Conservation (phyloP, 495 filamentous ascomycete genomes). For the Podospora fimiseda region DNA sequence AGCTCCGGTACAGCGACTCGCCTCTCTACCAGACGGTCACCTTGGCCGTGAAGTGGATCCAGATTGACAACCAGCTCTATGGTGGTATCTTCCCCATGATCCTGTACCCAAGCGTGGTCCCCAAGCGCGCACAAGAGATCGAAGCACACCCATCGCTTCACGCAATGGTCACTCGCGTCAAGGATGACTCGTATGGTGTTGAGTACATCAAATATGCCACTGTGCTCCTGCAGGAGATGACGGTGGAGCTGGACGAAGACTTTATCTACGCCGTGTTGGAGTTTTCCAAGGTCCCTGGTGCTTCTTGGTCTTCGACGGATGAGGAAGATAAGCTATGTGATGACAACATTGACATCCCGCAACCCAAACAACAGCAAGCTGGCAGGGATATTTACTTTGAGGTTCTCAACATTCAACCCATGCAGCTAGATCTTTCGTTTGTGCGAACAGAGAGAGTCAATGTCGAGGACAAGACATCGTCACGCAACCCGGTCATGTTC, state of each 20-base stretch:
- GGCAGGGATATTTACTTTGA: conserved; percentile 97
- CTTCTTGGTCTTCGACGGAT: conserved; percentile 78
- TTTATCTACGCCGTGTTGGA: conserved; percentile 95
- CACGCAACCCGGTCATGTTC: conserved; percentile 92
- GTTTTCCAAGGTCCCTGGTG: conserved; percentile 89
- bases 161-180: conserved; percentile 83
- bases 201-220: conserved; percentile 98
- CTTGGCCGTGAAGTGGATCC: conserved; percentile 92
- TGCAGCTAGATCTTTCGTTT: conserved; percentile 95
- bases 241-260: conserved; percentile 93
- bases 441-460: conserved; percentile 96
- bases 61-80: conserved; percentile 98
- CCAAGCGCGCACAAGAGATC: conserved; percentile 94
- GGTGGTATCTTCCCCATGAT: conserved; percentile 97
- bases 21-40: conserved; percentile 83
- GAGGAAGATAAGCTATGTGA: conserved; percentile 81
- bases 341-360: conserved; percentile 82
- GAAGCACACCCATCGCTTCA: conserved; percentile 94
- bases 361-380: conserved; percentile 74
- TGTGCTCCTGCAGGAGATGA: conserved; percentile 93
- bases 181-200: conserved; percentile 96
- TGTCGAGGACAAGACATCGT: conserved; percentile 85
- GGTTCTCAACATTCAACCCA: conserved; percentile 90
- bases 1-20: conserved; percentile 89
- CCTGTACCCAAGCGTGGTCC: conserved; percentile 95